These are phyloP conservation scores for Lecanicillium sp. DNA, from an alignment of 2,329 filamentous ascomycete species.

Conservation along the genomic window DNA sequence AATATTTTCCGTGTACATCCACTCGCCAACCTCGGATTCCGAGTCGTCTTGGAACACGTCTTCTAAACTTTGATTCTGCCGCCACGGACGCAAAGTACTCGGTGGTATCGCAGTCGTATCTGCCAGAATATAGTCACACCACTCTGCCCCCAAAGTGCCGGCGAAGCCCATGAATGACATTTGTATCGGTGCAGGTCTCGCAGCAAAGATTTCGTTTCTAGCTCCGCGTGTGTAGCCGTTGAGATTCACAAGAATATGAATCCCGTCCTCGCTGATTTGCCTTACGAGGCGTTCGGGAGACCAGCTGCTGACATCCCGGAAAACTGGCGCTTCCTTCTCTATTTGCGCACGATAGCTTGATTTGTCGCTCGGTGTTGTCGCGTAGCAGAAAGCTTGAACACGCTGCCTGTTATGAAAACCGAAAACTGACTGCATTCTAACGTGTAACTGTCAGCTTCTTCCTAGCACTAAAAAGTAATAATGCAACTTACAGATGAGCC, in stretches of 20 bases:
- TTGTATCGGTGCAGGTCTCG: conserved; percentile 87
- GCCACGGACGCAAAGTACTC: conserved; percentile 72
- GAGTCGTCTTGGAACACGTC: conserved; percentile 63
- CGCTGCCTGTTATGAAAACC: conserved; percentile 71
- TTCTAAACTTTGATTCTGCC: conserved; percentile 66
- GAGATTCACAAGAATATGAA: conserved; percentile 94
- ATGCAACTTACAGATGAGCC: conserved; percentile 64
- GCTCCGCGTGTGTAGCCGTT: conserved; percentile 96
- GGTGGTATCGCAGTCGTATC: conserved; percentile 81
- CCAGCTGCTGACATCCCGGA: conserved; percentile 85
- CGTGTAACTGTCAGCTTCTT: conserved; percentile 9
- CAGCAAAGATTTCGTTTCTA: conserved; percentile 96
- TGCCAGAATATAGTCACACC: conserved; percentile 95
- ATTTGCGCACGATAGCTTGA: conserved; percentile 90
- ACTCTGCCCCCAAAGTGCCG: conserved; percentile 90
- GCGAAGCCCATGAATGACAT: conserved; percentile 99
- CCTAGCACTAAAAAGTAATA: neutral
- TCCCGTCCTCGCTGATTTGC: conserved; percentile 79
- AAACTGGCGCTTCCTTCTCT: conserved; percentile 84
- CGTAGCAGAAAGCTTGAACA: conserved; percentile 88
- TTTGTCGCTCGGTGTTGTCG: conserved; percentile 84
- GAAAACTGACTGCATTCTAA: conserved; percentile 93
- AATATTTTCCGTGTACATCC: conserved; percentile 96
- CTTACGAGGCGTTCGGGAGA: conserved; percentile 74
- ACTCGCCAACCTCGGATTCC: conserved; percentile 64